phyloP scores from a whole-genome alignment of 78 protist genomes.

The Dictyostelium capitatum region DNA sequence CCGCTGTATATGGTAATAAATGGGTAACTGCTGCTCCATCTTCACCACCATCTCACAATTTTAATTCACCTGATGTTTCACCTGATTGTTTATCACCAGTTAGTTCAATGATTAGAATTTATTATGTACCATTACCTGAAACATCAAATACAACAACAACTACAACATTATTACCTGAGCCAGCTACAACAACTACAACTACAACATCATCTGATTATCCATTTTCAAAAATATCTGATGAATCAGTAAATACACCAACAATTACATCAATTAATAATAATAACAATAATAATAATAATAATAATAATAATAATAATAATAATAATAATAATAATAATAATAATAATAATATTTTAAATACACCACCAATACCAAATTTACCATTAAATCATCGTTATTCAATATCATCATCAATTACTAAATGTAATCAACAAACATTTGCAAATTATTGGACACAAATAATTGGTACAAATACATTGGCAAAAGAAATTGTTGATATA shows the following conservation, averaged over 20 bases:
- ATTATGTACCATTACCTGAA: conserved; percentile 38
- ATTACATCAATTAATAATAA: background rate
- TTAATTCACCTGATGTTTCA: conserved; percentile 21
- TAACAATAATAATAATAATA: background rate
- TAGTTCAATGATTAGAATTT: conserved; percentile 60
- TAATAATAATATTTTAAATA: background rate
- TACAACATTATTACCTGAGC: too few relatives aligned
- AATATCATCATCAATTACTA: background rate
- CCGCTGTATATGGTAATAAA: conserved; percentile 8
- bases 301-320: background rate
- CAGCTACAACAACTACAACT: too few relatives aligned
- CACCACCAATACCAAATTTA: background rate
- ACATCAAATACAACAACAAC: background rate
- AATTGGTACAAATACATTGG: conserved; percentile 10
- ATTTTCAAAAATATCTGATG: conserved; percentile 2
- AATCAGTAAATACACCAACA: background rate
- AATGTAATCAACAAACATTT: background rate
- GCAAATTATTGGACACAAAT: conserved; percentile 55
- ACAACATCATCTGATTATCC: background rate
- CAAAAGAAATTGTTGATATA: conserved; percentile 35
- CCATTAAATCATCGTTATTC: background rate
- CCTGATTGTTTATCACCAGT: conserved; percentile 73
- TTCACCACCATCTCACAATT: conserved; percentile 36
- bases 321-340: background rate
- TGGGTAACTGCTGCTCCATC: conserved; percentile 79